Percentiles rank a stretch among this genome's conserved stretches.
phyloP scores from a whole-genome alignment of 139 green algal species.

The Picochlorum sp. region DNA sequence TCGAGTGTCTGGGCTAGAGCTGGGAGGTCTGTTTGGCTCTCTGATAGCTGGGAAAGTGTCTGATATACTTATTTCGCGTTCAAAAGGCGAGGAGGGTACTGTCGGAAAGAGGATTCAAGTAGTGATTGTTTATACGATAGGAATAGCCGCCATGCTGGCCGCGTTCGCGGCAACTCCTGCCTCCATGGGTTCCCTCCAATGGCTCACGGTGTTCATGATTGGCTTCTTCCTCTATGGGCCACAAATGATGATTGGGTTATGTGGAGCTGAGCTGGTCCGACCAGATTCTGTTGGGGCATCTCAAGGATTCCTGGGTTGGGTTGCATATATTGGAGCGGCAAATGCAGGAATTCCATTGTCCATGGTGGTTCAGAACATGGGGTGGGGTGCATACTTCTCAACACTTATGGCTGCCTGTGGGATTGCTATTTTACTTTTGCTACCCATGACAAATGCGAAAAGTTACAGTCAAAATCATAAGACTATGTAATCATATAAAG shows the following conservation, averaged over 20 bases:
- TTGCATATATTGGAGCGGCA: slow-evolving; percentile 60
- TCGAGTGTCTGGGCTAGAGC: slow-evolving; percentile 88
- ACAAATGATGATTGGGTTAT: slow-evolving; percentile 95
- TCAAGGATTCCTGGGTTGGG: slow-evolving; percentile 91
- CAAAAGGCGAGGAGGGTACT: slow-evolving; percentile 42
- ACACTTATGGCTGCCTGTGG: slow-evolving; percentile 73
- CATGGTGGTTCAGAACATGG: slow-evolving; percentile 86
- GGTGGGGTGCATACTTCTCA: slow-evolving; percentile 83
- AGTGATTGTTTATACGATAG: slow-evolving; percentile 89
- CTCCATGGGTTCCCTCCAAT: slow-evolving; percentile 61
- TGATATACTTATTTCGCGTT: slow-evolving; percentile 60
- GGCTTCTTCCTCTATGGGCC: slow-evolving; percentile 92
- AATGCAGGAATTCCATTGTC: slow-evolving; percentile 89
- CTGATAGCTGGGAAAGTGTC: slow-evolving; percentile 76
- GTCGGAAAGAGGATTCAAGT: slow-evolving; percentile 88
- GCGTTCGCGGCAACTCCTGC: slow-evolving; percentile 64
- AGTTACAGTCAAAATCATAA: slow-evolving; percentile 61
- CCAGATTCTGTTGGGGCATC: slow-evolving; percentile 75
- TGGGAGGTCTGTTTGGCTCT: slow-evolving; percentile 85
- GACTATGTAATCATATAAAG: neutral
- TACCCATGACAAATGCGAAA: slow-evolving; percentile 81
- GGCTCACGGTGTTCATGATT: slow-evolving; percentile 86
- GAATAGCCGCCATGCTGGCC: slow-evolving; percentile 62
- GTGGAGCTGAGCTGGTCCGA: slow-evolving; percentile 88
- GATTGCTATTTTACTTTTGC: slow-evolving; percentile 72